These are phyloP conservation scores for Glycine latifolia DNA, from an alignment of 306 rosid species.

Conservation along the genomic window DNA sequence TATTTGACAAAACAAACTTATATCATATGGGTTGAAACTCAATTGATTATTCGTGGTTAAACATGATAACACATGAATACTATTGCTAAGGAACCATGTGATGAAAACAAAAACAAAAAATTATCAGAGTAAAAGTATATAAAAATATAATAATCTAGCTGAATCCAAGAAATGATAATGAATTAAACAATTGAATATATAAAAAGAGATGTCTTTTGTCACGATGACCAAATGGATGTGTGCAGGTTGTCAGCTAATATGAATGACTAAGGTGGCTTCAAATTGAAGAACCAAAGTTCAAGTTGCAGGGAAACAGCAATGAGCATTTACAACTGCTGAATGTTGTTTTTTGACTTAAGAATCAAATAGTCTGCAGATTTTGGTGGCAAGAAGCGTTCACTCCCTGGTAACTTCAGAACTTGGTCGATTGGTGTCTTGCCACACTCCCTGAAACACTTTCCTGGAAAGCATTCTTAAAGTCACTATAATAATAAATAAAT, in stretches of 20 bases:
- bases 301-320: slow-evolving; percentile 84
- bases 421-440: slow-evolving; percentile 89
- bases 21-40: slow-evolving; percentile 39
- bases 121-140: slow-evolving; percentile 28
- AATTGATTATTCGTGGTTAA: slow-evolving; percentile 46
- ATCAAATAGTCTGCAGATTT: slow-evolving; percentile 68
- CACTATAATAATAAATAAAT: slow-evolving; percentile 39
- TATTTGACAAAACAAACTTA: slow-evolving; percentile 34
- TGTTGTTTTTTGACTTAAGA: slow-evolving; percentile 69
- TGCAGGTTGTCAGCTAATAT: slow-evolving; percentile 94
- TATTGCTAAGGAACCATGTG: slow-evolving; percentile 37
- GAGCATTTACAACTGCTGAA: slow-evolving; percentile 87
- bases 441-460: slow-evolving; percentile 57
- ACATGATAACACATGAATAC: slow-evolving; percentile 41
- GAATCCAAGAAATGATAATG: slow-evolving; percentile 38
- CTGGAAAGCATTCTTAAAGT: slow-evolving; percentile 40
- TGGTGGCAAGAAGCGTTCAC: slow-evolving; percentile 84
- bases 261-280: slow-evolving; percentile 92
- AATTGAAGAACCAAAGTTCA: slow-evolving; percentile 93
- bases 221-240: slow-evolving; percentile 84
- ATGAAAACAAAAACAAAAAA: slow-evolving; percentile 8
- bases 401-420: slow-evolving; percentile 97
- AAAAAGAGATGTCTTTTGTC: slow-evolving; percentile 71
- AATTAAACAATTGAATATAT: slow-evolving; percentile 42
- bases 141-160: slow-evolving; percentile 44